Percentiles rank a stretch among this genome's conserved stretches.
Evolutionary conservation across 1,139 yeast genomes (phyloP).

Genomic region (Taphrina wiesneri): DNA sequence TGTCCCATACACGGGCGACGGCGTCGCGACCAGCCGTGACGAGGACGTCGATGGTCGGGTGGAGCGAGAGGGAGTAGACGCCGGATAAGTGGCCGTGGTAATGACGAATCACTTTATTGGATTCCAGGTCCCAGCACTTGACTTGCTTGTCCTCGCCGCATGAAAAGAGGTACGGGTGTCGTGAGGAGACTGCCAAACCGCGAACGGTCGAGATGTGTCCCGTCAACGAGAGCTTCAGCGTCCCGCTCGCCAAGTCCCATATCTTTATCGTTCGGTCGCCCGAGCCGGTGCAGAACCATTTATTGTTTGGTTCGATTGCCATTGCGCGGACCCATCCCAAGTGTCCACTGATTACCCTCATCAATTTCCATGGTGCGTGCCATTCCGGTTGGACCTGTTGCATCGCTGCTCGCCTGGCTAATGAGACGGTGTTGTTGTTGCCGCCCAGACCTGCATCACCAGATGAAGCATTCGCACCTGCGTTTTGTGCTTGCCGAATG

Average conservation of each 20-base stretch:
- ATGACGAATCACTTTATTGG: constrained; percentile 75
- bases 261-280: constrained; percentile 80
- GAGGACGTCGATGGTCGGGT: constrained; percentile 83
- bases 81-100: constrained; percentile 95
- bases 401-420: constrained; percentile 30
- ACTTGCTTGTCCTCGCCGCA: constrained; percentile 93
- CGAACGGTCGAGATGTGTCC: constrained; percentile 92
- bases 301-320: constrained; percentile 79
- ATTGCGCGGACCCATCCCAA: constrained; percentile 87
- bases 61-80: constrained; percentile 76
- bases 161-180: constrained; percentile 84
- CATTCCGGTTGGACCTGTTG: constrained; percentile 48
- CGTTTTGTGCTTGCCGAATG: background rate
- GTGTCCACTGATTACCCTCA: constrained; percentile 81
- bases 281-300: constrained; percentile 91
- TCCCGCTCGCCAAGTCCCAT: constrained; percentile 83
- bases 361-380: constrained; percentile 70
- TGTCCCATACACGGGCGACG: constrained; percentile 89
- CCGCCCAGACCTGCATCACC: constrained; percentile 1
- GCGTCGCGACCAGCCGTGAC: constrained; percentile 91
- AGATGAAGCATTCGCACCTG: background rate
- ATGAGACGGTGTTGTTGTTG: constrained; percentile 4
- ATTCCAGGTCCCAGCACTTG: constrained; percentile 96
- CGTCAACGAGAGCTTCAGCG: constrained; percentile 70
- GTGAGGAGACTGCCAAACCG: constrained; percentile 66